Percentiles rank a stretch among this genome's conserved stretches.
phyloP scores from a whole-genome alignment of 176 grass and related monocot species.

The Musa acuminata region DNA sequence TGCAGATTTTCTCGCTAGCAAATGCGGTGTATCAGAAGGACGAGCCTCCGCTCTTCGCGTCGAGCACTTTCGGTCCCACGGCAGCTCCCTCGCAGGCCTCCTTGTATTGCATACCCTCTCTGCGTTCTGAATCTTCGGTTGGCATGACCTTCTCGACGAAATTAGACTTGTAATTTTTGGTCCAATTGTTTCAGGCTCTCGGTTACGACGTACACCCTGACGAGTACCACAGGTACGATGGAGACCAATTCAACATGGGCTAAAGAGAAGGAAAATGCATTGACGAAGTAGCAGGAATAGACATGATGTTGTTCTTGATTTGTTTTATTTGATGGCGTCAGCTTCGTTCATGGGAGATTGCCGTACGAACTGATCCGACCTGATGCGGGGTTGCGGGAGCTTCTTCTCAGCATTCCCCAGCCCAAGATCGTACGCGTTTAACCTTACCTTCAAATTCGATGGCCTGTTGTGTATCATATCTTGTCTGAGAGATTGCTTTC shows the following conservation, averaged over 20 bases:
- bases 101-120: conserved; percentile 32
- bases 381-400: conserved; percentile 36
- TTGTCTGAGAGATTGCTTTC: too few relatives aligned
- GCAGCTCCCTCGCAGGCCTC: conserved; percentile 82
- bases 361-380: conserved; percentile 56
- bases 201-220: conserved; percentile 76
- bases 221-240: conserved; percentile 73
- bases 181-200: conserved; percentile 37
- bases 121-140: not conserved
- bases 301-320: not conserved
- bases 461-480: not conserved
- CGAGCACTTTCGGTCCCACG: conserved; percentile 74
- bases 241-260: not conserved
- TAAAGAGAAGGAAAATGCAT: too few relatives aligned
- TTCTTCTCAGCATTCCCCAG: conserved; percentile 61
- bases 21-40: conserved; percentile 40
- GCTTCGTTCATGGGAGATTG: conserved; percentile 77
- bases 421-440: conserved; percentile 56
- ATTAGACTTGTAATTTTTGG: not conserved
- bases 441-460: too few relatives aligned
- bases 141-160: too few relatives aligned
- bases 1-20: conserved; percentile 49
- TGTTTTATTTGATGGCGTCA: conserved; percentile 13
- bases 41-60: conserved; percentile 44
- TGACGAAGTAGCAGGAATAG: too few relatives aligned